Conservation (phyloP, 805 yeast species). For the Saturnispora silvae region DNA sequence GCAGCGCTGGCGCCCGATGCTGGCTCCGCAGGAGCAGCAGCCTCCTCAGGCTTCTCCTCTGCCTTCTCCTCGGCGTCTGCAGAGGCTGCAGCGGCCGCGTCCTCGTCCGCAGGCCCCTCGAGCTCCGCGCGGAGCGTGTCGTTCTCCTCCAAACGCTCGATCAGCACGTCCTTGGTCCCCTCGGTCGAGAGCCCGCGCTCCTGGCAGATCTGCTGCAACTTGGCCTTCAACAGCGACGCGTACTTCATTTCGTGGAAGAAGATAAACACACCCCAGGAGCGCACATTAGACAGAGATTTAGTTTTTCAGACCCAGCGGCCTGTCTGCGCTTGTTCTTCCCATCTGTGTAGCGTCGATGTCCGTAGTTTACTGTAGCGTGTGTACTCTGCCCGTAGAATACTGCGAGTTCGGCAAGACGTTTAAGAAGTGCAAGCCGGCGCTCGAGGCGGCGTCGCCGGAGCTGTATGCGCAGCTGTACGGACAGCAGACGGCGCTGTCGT, state of each 20-base stretch:
- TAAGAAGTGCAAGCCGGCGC: conserved; percentile 79
- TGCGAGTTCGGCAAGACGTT: conserved; percentile 84
- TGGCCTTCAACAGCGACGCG: conserved; percentile 66
- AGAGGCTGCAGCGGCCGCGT: conserved; percentile 11
- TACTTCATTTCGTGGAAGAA: conserved; percentile 23
- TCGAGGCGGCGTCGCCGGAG: conserved; percentile 46
- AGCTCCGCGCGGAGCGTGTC: conserved; percentile 32
- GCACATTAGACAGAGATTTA: too few species aligned
- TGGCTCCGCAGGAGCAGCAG: conserved; percentile 7
- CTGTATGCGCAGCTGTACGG: conserved; percentile 49
- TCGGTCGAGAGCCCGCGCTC: conserved; percentile 52
- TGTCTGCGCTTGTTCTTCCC: too few species aligned
- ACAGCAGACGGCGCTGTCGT: conserved; percentile 45
- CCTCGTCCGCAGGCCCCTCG: conserved; percentile 7
- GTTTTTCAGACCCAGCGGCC: too few species aligned
- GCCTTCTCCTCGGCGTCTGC: conserved; percentile 8
- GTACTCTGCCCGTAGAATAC: conserved; percentile 80
- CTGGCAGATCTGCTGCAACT: conserved; percentile 69
- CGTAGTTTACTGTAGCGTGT: conserved; percentile 66
- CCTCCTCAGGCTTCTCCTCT: conserved; percentile 10
- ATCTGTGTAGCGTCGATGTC: conserved; percentile 18
- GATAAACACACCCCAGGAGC: conserved; percentile 5
- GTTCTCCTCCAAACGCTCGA: conserved; percentile 51
- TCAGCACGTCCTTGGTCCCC: conserved; percentile 76
- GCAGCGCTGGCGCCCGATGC: conserved; percentile 5